A percentile compares a stretch with the other conserved stretches of the same genome.
These are phyloP conservation scores for Bruguiera hainesii DNA, from an alignment of 441 rosid genomes.

Conservation along the genomic window DNA sequence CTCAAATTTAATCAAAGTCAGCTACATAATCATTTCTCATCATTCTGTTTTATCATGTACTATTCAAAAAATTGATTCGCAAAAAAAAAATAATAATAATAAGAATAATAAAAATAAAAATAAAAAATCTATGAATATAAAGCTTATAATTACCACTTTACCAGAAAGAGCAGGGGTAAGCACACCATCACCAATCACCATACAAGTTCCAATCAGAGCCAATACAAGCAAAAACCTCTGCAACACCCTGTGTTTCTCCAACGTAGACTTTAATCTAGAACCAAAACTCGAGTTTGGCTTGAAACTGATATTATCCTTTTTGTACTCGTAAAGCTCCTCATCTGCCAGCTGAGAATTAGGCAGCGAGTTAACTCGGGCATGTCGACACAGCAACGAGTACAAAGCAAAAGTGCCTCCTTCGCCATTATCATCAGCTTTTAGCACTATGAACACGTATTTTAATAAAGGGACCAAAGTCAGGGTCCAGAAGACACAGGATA, in stretches of 20 bases:
- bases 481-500: conserved; percentile 94
- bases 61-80: background rate
- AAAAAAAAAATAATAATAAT: background rate
- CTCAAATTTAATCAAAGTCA: too few species aligned
- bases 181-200: conserved; percentile 59
- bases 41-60: too few species aligned
- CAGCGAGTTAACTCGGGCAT: conserved; percentile 82
- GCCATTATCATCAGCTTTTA: conserved; percentile 93
- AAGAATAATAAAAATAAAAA: too few species aligned
- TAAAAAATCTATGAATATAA: background rate
- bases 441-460: conserved; percentile 83
- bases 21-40: too few species aligned
- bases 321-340: conserved; percentile 71
- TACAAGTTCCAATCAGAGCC: conserved; percentile 52
- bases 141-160: conserved; percentile 12
- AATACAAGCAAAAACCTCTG: conserved; percentile 40
- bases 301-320: conserved; percentile 34
- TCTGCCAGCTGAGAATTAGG: conserved; percentile 91
- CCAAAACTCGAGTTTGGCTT: conserved; percentile 30
- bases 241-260: conserved; percentile 39
- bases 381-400: conserved; percentile 83
- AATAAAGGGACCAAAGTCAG: conserved; percentile 79
- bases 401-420: conserved; percentile 99
- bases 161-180: conserved; percentile 54
- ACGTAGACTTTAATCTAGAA: conserved; percentile 36